Percentiles rank a stretch among this genome's conserved stretches.
These are phyloP conservation scores for Cruciata laevipes DNA, from an alignment of 257 asterid genomes.

Conservation along the genomic window DNA sequence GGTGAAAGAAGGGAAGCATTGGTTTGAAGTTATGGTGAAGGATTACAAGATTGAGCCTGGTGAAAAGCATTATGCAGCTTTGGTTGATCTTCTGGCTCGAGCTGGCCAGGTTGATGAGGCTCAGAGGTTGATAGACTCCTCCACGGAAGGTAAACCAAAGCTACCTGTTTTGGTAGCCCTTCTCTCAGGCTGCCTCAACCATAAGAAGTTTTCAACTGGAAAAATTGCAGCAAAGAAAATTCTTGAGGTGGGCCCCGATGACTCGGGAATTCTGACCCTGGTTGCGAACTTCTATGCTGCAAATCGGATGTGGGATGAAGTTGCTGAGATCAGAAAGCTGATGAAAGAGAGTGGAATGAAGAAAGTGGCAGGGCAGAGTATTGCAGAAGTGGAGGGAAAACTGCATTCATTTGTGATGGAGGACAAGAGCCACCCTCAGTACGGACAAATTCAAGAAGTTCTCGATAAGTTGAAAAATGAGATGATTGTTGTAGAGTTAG, in stretches of 20 bases:
- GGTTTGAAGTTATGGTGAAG: slow-evolving; percentile 56
- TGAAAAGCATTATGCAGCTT: slow-evolving; percentile 71
- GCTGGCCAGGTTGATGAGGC: slow-evolving; percentile 76
- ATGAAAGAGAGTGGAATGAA: slow-evolving; percentile 54
- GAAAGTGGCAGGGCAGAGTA: slow-evolving; percentile 65
- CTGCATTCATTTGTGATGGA: slow-evolving; percentile 58
- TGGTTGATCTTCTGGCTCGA: slow-evolving; percentile 79
- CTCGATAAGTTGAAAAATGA: slow-evolving; percentile 42
- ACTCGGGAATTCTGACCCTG: slow-evolving; percentile 50
- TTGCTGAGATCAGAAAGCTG: slow-evolving; percentile 44
- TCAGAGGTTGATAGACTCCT: slow-evolving; percentile 29
- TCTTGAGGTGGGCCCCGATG: slow-evolving; percentile 47
- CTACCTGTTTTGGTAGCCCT: slow-evolving; percentile 80
- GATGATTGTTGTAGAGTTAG: slow-evolving; percentile 47
- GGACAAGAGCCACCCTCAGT: slow-evolving; percentile 52
- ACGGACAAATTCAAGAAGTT: slow-evolving; percentile 30
- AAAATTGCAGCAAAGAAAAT: slow-evolving; percentile 60
- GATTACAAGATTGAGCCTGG: slow-evolving; percentile 50
- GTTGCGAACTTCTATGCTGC: slow-evolving; percentile 70
- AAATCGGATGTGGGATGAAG: slow-evolving; percentile 69
- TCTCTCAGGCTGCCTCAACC: slow-evolving; percentile 67
- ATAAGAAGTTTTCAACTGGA: slow-evolving; percentile 49
- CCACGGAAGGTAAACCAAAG: slow-evolving; percentile 44
- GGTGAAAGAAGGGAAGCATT: slow-evolving; percentile 54
- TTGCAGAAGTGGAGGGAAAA: slow-evolving; percentile 48